Evolutionary conservation across 352 stramenopile species (phyloP).

Genomic region (Globisporangium polare): DNA sequence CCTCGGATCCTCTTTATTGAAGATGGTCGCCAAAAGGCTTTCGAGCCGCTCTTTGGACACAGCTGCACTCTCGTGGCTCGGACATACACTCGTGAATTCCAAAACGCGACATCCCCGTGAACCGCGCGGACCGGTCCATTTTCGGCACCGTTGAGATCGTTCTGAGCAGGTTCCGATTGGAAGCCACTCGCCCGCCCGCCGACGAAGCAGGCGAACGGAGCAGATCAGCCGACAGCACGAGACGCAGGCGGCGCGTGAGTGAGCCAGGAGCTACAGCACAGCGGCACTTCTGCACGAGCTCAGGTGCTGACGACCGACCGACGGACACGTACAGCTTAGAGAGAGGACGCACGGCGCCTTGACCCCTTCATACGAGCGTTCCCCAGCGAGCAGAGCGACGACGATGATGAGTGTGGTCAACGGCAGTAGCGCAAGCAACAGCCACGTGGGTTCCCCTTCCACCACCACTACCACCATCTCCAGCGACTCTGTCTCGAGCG

Average conservation of each 20-base stretch:
- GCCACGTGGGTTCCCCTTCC: conserved; percentile 21
- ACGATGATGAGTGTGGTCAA: conserved; percentile 25
- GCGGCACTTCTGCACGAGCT: not conserved
- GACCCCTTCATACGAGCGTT: not conserved
- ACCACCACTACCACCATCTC: conserved; percentile 24
- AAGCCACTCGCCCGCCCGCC: too few relatives aligned
- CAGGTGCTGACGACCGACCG: not conserved
- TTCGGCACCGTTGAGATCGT: not conserved
- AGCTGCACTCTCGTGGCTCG: too few relatives aligned
- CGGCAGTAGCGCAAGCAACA: conserved; percentile 23
- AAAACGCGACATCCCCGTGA: too few relatives aligned
- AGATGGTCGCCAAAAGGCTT: conserved; percentile 10
- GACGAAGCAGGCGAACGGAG: too few relatives aligned
- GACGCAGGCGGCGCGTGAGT: not conserved
- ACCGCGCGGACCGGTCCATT: not conserved
- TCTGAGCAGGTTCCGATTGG: conserved; percentile 2
- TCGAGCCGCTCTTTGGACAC: too few relatives aligned
- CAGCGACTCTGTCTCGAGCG: conserved; percentile 12
- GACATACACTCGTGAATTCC: too few relatives aligned
- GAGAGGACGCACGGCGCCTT: not conserved
- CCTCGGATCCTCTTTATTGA: too few relatives aligned
- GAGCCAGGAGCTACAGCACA: not conserved
- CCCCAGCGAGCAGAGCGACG: not conserved
- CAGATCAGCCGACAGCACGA: too few relatives aligned
- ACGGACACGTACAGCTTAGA: not conserved